A percentile compares a stretch with the other conserved stretches of the same genome.
phyloP scores from a whole-genome alignment of 2,329 filamentous ascomycete species.

The Aspergillus niger region DNA sequence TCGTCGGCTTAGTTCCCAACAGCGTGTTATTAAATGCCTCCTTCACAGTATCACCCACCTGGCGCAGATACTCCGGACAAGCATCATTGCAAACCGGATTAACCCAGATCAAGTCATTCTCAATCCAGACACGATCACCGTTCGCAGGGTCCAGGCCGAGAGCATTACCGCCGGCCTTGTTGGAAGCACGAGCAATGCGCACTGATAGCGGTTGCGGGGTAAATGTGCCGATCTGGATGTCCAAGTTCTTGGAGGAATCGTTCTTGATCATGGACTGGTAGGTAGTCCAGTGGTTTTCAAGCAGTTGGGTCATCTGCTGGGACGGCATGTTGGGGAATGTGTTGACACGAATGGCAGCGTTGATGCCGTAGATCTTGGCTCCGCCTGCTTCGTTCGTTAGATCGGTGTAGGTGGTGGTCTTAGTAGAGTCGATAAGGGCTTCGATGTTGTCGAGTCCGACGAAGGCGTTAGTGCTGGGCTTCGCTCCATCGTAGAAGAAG shows the following conservation, averaged over 20 bases:
- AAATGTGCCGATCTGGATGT: slow-evolving; percentile 13
- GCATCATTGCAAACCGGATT: slow-evolving; percentile 11
- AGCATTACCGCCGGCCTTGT: slow-evolving; percentile 9
- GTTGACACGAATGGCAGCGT: slow-evolving; percentile 13
- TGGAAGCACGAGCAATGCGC: slow-evolving; percentile 5
- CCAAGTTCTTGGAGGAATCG: not conserved
- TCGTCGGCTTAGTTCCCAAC: slow-evolving; percentile 1
- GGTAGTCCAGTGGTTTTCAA: slow-evolving; percentile 8
- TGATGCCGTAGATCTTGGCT: slow-evolving; percentile 14
- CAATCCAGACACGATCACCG: slow-evolving; percentile 16
- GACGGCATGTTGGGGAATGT: slow-evolving; percentile 13
- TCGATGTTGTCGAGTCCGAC: slow-evolving; percentile 11
- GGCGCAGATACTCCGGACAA: slow-evolving; percentile 8
- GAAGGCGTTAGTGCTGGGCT: slow-evolving; percentile 9
- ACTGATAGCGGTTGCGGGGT: slow-evolving; percentile 12
- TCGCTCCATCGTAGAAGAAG: slow-evolving; percentile 17
- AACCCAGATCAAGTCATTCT: slow-evolving; percentile 15
- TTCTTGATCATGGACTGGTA: slow-evolving; percentile 12
- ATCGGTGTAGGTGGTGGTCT: slow-evolving; percentile 6
- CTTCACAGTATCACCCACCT: slow-evolving; percentile 5
- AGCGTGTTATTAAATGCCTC: slow-evolving; percentile 2
- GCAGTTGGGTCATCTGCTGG: slow-evolving; percentile 2
- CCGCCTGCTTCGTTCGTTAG: slow-evolving; percentile 13
- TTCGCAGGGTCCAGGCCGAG: slow-evolving; percentile 12
- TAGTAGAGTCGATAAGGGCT: slow-evolving; percentile 10